phyloP scores from a whole-genome alignment of 2,329 filamentous ascomycete genomes.

The Ophiostoma tasmaniense region DNA sequence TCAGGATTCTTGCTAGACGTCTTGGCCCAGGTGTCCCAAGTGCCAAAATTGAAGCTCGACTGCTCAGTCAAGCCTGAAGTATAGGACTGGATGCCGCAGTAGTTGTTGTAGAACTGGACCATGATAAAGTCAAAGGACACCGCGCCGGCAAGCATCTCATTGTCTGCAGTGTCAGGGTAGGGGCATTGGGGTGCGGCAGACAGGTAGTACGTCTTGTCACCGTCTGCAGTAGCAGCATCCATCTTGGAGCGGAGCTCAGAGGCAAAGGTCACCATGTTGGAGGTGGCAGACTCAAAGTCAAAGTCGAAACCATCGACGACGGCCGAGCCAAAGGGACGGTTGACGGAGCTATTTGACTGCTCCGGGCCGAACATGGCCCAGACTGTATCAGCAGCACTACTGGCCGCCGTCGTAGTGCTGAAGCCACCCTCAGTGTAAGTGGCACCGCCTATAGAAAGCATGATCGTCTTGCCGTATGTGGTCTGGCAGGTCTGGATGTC shows the following conservation, averaged over 20 bases:
- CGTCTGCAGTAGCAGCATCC: conserved; percentile 39
- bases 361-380: conserved; percentile 64
- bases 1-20: conserved; percentile 46
- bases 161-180: conserved; percentile 53
- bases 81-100: conserved; percentile 51
- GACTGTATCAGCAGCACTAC: conserved; percentile 49
- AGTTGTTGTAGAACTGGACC: conserved; percentile 64
- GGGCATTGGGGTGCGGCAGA: conserved; percentile 61
- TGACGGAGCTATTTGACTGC: conserved; percentile 32
- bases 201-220: conserved; percentile 47
- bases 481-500: conserved; percentile 54
- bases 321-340: conserved; percentile 58
- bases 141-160: conserved; percentile 45
- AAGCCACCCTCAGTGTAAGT: conserved; percentile 64
- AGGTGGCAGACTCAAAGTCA: conserved; percentile 56
- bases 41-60: conserved; percentile 51
- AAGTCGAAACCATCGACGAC: conserved; percentile 69
- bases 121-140: conserved; percentile 53
- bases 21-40: conserved; percentile 59
- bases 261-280: conserved; percentile 55
- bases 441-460: conserved; percentile 63
- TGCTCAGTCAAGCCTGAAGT: conserved; percentile 34
- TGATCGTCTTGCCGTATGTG: conserved; percentile 56
- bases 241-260: conserved; percentile 47
- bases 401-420: conserved; percentile 41